Percentiles rank a stretch among this genome's conserved stretches.
Evolutionary conservation across 352 stramenopile genomes (phyloP).

Genomic region (Plasmopara halstedii): DNA sequence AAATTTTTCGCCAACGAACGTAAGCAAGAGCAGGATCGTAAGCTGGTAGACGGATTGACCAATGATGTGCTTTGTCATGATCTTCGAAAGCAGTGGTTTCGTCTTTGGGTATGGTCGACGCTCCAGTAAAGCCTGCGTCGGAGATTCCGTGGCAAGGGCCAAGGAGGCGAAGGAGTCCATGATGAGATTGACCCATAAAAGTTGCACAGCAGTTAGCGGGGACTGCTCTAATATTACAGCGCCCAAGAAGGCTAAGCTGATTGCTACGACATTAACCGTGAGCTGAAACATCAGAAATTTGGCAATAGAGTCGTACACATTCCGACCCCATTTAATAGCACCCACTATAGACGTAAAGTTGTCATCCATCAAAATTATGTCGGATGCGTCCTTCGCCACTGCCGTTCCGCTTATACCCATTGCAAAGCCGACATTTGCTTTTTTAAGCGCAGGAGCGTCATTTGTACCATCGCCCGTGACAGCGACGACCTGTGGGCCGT

Average conservation of each 20-base stretch:
- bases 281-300: slow-evolving; percentile 99
- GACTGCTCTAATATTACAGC: slow-evolving; percentile 70
- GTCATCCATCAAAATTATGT: slow-evolving; percentile 97
- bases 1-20: slow-evolving; percentile 67
- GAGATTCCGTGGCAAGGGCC: slow-evolving; percentile 92
- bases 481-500: slow-evolving; percentile 86
- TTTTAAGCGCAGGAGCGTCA: slow-evolving; percentile 94
- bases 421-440: slow-evolving; percentile 95
- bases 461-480: slow-evolving; percentile 97
- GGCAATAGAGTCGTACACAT: slow-evolving; percentile 95
- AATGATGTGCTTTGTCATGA: slow-evolving; percentile 95
- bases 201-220: slow-evolving; percentile 93
- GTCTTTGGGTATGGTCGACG: slow-evolving; percentile 89
- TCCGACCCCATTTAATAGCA: slow-evolving; percentile 93
- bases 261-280: slow-evolving; percentile 94
- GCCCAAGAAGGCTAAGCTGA: slow-evolving; percentile 89
- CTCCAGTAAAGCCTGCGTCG: slow-evolving; percentile 85
- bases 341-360: slow-evolving; percentile 96
- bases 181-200: slow-evolving; percentile 98
- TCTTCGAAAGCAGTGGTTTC: slow-evolving; percentile 88
- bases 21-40: slow-evolving; percentile 78
- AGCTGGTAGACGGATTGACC: slow-evolving; percentile 91
- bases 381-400: slow-evolving; percentile 92
- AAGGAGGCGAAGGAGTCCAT: slow-evolving; percentile 97
- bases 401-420: slow-evolving; percentile 96